Base-by-base conservation (phyloP, 2,329 filamentous ascomycete species). In the Talaromyces sp. region DNA sequence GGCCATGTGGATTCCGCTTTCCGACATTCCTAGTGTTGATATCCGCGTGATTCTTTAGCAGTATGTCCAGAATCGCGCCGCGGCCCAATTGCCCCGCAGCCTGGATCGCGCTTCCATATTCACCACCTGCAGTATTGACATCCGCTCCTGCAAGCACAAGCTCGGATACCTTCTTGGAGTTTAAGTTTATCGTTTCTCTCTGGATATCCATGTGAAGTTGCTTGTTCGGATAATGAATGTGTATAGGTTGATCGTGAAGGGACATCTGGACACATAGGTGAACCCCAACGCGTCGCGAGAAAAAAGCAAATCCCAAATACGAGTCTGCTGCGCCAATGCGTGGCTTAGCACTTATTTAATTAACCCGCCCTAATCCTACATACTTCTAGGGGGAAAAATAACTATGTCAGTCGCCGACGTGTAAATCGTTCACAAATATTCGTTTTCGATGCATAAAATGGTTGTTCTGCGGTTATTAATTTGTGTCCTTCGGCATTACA, bases 71-170 rank as follows among this genome's bases (percentile, higher is more conserved):
- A 14, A 43, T 59, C 5, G 1, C 14, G 37, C 19, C 22, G 37
- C 37, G 56, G 2, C 37, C 56, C 14, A 59, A 13, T 2, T 37
- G 16, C 31, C 52, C 56, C 56, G 56, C 56, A 11, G 56, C 56
- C n/a, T 59, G 56, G n/a, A 59, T 43, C 3, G 56, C 37, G 14
- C 35, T 59, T 43, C 56, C 37, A 43, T 59, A 43, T 43, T 59
- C 24, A 43, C 56, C 37, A 43, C 56, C 56, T 5, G 13, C 11
- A 13, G 39, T 24, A 59, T 59, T 43, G 3, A 43, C 56, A 43
- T 59, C 56, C 19, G 19, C 37, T 14, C 56, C 56, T 6, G 35
- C 14, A 7, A 8, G 22, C 11, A 59, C 14, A 59, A 59, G 56
- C 6, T 31, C 27, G 14, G 39, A 37, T 24, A 56, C 52, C 4